phyloP scores from a whole-genome alignment of 2,329 filamentous ascomycete genomes.

The Diaporthe aspalathi region DNA sequence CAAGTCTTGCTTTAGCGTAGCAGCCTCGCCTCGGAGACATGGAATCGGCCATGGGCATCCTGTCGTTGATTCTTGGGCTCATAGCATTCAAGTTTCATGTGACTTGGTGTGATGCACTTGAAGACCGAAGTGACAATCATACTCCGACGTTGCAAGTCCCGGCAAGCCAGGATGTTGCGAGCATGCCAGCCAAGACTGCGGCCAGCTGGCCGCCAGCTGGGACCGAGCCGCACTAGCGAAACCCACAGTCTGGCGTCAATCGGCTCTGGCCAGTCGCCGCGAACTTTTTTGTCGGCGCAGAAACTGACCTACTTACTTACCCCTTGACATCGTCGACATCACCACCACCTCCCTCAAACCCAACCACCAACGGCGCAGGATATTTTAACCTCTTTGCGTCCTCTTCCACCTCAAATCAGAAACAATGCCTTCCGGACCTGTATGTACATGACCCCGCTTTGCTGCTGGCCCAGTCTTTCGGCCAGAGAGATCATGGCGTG shows the following conservation, averaged over 20 bases:
- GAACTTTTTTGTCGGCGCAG: slow-evolving; percentile 35
- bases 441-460: slow-evolving; percentile 92
- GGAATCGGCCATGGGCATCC: background rate
- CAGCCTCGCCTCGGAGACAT: background rate
- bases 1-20: no score
- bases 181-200: no score
- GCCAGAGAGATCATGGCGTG: slow-evolving; percentile 62
- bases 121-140: background rate
- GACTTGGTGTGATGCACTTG: background rate
- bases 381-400: slow-evolving; percentile 76
- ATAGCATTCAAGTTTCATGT: no score
- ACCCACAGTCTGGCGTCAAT: slow-evolving; percentile 30
- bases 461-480: slow-evolving; percentile 80
- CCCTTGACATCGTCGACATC: slow-evolving; percentile 16
- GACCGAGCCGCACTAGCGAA: background rate
- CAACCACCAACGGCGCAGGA: slow-evolving; percentile 76
- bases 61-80: background rate
- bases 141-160: no score
- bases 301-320: slow-evolving; percentile 8
- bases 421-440: slow-evolving; percentile 87
- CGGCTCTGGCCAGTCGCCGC: background rate
- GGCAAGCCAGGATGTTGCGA: background rate
- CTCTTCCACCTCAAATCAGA: slow-evolving; percentile 51
- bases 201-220: slow-evolving; percentile 30
- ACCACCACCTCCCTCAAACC: slow-evolving; percentile 28